These are phyloP conservation scores for Tuber umbilicatum DNA, from an alignment of 495 filamentous ascomycete species.

Conservation along the genomic window DNA sequence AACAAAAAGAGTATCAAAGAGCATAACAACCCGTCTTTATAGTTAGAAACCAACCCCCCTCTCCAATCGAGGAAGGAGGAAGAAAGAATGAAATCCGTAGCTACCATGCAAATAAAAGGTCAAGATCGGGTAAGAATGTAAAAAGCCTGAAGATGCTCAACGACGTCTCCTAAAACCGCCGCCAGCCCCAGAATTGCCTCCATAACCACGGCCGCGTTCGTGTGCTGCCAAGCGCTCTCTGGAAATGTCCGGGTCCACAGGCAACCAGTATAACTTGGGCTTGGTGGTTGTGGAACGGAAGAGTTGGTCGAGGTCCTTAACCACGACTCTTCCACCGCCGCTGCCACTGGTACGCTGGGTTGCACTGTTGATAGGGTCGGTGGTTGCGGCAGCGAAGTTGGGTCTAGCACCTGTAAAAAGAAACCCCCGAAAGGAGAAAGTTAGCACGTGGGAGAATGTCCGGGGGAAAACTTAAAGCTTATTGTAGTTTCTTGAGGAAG, in stretches of 20 bases:
- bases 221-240: conserved; percentile 26
- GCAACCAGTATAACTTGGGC: conserved; percentile 63
- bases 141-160: neutral
- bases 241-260: conserved; percentile 47
- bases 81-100: conserved; percentile 10
- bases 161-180: conserved; percentile 15
- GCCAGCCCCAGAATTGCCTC: neutral
- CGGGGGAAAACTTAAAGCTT: neutral
- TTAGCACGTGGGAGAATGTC: neutral
- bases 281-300: conserved; percentile 60
- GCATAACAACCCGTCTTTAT: conserved; percentile 1
- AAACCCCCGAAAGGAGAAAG: neutral
- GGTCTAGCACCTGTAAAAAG: neutral
- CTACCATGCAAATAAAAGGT: neutral
- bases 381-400: neutral
- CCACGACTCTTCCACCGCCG: conserved; percentile 12
- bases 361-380: neutral
- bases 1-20: neutral
- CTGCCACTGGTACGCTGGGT: neutral
- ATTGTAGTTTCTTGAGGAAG: neutral
- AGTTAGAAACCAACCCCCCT: conserved; percentile 4
- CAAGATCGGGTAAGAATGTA: neutral
- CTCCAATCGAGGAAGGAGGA: neutral
- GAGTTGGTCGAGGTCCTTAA: conserved; percentile 51
- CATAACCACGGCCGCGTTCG: neutral